A percentile compares a stretch with the other conserved stretches of the same genome.
Evolutionary conservation across 2,329 filamentous ascomycete genomes (phyloP).

Genomic region (Ophiostoma ulmi): DNA sequence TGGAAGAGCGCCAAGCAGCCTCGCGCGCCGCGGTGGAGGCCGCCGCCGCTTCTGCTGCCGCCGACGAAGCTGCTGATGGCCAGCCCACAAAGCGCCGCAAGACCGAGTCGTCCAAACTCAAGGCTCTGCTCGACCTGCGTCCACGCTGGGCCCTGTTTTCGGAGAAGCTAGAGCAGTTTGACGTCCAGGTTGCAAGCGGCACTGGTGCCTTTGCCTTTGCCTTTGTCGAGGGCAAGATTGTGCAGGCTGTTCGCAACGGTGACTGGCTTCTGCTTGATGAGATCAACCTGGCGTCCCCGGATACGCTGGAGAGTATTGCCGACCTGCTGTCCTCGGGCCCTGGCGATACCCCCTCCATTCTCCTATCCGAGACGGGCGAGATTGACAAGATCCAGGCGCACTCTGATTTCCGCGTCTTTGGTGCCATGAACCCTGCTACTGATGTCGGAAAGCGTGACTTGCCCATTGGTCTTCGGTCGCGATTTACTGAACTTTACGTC

Average conservation of each 20-base stretch:
- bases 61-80: slow-evolving; percentile 32
- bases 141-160: slow-evolving; percentile 78
- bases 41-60: neutral
- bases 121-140: slow-evolving; percentile 52
- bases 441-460: slow-evolving; percentile 95
- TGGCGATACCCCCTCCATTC: slow-evolving; percentile 68
- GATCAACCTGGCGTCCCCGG: slow-evolving; percentile 91
- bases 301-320: slow-evolving; percentile 89
- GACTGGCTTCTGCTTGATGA: slow-evolving; percentile 97
- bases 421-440: slow-evolving; percentile 97
- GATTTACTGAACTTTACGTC: slow-evolving; percentile 95
- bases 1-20: slow-evolving; percentile 42
- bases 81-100: slow-evolving; percentile 67
- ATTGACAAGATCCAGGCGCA: slow-evolving; percentile 87
- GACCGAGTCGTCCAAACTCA: slow-evolving; percentile 61
- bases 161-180: slow-evolving; percentile 68
- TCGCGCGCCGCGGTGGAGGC: slow-evolving; percentile 7
- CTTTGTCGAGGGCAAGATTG: slow-evolving; percentile 92
- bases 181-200: slow-evolving; percentile 69
- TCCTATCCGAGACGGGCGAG: slow-evolving; percentile 89
- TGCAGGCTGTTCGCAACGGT: slow-evolving; percentile 91
- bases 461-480: slow-evolving; percentile 77
- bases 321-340: slow-evolving; percentile 74
- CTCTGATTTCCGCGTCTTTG: slow-evolving; percentile 91
- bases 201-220: slow-evolving; percentile 82